These are phyloP conservation scores for Colletotrichum liaoningense DNA, from an alignment of 2,329 filamentous ascomycete genomes.

Conservation along the genomic window DNA sequence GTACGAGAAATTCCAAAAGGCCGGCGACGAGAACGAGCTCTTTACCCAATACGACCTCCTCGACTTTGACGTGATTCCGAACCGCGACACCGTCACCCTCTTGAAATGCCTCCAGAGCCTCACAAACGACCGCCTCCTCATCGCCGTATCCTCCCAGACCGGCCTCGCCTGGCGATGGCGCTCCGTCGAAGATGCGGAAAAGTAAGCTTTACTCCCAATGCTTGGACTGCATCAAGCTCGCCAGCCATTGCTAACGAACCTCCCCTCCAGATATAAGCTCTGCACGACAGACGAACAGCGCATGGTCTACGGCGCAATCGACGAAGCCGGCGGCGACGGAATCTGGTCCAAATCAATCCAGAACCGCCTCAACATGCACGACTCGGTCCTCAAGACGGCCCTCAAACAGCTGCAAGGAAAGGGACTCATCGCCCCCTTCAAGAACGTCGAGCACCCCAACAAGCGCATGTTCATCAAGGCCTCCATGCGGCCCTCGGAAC, in stretches of 20 bases:
- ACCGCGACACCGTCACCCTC: constrained; percentile 65
- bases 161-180: constrained; percentile 69
- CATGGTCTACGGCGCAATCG: constrained; percentile 89
- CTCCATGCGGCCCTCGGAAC: constrained; percentile 84
- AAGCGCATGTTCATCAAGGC: constrained; percentile 97
- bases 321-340: constrained; percentile 84
- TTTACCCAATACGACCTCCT: constrained; percentile 71
- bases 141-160: constrained; percentile 56
- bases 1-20: constrained; percentile 66
- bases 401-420: constrained; percentile 87
- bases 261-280: constrained; percentile 63
- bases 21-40: constrained; percentile 58
- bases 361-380: constrained; percentile 83
- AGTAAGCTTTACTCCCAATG: constrained; percentile 55
- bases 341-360: constrained; percentile 93
- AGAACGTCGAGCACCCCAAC: constrained; percentile 89
- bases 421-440: constrained; percentile 87
- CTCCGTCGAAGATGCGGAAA: constrained; percentile 69
- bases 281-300: constrained; percentile 78
- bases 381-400: constrained; percentile 81
- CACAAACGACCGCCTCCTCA: constrained; percentile 70
- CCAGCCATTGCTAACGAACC: neutral
- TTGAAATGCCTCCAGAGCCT: constrained; percentile 67
- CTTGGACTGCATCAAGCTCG: too few relatives aligned
- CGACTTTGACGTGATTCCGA: constrained; percentile 67